A percentile compares a stretch with the other conserved stretches of the same genome.
phyloP scores from a whole-genome alignment of 495 filamentous ascomycete genomes.

The Penicillium macrosclerotiorum region DNA sequence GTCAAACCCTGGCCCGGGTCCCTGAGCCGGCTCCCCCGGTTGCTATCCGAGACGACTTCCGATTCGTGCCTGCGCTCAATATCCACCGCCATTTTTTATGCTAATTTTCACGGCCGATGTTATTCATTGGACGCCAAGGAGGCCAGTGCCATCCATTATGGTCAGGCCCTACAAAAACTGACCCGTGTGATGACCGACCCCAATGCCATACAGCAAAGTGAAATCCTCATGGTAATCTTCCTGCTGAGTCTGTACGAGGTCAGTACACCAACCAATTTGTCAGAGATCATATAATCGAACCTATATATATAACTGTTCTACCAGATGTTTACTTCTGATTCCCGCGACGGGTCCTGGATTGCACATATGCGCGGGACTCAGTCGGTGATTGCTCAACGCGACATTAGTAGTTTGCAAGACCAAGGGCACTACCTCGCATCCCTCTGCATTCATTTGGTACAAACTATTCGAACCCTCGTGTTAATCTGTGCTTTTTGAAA shows the following conservation, averaged over 20 bases:
- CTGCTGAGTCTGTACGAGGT: constrained; percentile 16
- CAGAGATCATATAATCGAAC: neutral
- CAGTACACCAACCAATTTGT: neutral
- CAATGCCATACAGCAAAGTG: constrained; percentile 4
- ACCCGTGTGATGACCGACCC: constrained; percentile 6
- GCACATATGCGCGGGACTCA: constrained; percentile 15
- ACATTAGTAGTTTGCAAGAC: constrained; percentile 2
- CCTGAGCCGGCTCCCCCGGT: neutral
- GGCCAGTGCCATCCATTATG: constrained; percentile 6
- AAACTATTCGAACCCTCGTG: too few species aligned
- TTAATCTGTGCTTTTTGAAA: too few species aligned
- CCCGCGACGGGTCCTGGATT: constrained; percentile 12
- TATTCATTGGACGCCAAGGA: constrained; percentile 8
- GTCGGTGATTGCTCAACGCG: constrained; percentile 9
- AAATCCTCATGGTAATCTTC: constrained; percentile 13
- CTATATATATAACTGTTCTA: neutral
- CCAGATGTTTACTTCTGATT: constrained; percentile 11
- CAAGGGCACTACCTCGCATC: constrained; percentile 3
- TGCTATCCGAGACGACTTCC: neutral
- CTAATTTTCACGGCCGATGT: constrained; percentile 10
- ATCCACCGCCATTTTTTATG: constrained; percentile 7
- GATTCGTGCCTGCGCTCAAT: constrained; percentile 9
- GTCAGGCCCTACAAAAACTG: constrained; percentile 8
- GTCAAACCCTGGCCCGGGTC: constrained; percentile 2
- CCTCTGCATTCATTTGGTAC: constrained; percentile 13